phyloP scores from a whole-genome alignment of 306 rosid genomes.

The Hippophae tibetana region DNA sequence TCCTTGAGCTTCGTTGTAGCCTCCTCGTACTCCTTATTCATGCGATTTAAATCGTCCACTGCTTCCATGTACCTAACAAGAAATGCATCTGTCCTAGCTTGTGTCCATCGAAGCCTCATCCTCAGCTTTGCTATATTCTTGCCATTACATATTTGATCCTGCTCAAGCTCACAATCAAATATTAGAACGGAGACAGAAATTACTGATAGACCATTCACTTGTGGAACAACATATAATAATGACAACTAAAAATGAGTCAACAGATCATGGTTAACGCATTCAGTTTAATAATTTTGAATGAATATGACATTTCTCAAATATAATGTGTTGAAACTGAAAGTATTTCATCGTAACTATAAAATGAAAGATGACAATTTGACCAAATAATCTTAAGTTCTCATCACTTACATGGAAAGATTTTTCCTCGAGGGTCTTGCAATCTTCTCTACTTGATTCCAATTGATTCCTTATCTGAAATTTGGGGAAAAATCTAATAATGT shows the following conservation, averaged over 20 bases:
- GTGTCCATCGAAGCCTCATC: slow-evolving; percentile 67
- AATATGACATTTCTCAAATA: no score
- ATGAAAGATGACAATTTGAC: slow-evolving; percentile 3
- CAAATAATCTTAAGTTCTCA: slow-evolving; percentile 4
- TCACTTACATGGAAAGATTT: slow-evolving; percentile 42
- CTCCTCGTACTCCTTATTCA: slow-evolving; percentile 43
- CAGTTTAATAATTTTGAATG: no score
- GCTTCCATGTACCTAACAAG: slow-evolving; percentile 46
- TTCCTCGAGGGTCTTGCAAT: slow-evolving; percentile 40
- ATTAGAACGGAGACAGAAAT: background rate
- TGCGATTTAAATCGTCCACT: slow-evolving; percentile 32
- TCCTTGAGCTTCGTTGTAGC: slow-evolving; percentile 52
- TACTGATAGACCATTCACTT: background rate
- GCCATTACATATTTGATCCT: slow-evolving; percentile 40
- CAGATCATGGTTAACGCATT: no score
- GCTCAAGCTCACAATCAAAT: slow-evolving; percentile 6
- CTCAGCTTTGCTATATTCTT: slow-evolving; percentile 41
- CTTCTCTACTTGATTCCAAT: slow-evolving; percentile 50
- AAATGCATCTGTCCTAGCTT: slow-evolving; percentile 51
- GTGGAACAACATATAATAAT: no score
- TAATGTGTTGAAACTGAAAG: background rate
- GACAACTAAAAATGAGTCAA: no score
- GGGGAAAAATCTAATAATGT: slow-evolving; percentile 10
- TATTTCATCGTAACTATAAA: background rate
- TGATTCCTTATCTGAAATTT: slow-evolving; percentile 49